phyloP scores from a whole-genome alignment of 129 eudicot species.

The Heracleum sosnowskyi region DNA sequence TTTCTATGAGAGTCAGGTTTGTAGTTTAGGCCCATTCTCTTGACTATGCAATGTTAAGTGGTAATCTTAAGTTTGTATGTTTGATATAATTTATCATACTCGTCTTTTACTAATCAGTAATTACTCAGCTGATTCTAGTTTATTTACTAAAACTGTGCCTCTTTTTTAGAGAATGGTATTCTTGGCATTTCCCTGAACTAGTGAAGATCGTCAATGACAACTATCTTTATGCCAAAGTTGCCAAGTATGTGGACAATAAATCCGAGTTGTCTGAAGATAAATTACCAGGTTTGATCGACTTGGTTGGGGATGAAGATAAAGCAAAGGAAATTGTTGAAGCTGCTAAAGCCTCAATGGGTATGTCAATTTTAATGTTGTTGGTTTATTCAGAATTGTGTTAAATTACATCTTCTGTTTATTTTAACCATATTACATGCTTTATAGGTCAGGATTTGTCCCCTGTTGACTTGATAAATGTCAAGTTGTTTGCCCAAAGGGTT shows the following conservation, averaged over 20 bases:
- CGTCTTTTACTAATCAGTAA: background rate
- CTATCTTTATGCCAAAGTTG: constrained; percentile 81
- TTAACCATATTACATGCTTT: background rate
- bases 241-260: constrained; percentile 73
- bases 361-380: background rate
- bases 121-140: background rate
- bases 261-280: constrained; percentile 68
- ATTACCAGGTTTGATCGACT: constrained; percentile 53
- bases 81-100: background rate
- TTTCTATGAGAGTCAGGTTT: constrained; percentile 64
- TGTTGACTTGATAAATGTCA: constrained; percentile 77
- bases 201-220: constrained; percentile 91
- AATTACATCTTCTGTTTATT: background rate
- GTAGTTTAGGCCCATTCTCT: background rate
- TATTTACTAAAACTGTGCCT: background rate
- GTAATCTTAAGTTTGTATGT: background rate
- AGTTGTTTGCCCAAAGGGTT: constrained; percentile 83
- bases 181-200: constrained; percentile 96
- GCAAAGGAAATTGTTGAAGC: constrained; percentile 97
- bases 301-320: constrained; percentile 91
- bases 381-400: background rate
- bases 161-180: constrained; percentile 80
- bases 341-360: constrained; percentile 98
- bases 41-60: background rate
- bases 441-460: constrained; percentile 86